A percentile compares a stretch with the other conserved stretches of the same genome.
Conservation (phyloP, 1,284 basidiomycete species). For the Neotropicomus parvogracilis region DNA sequence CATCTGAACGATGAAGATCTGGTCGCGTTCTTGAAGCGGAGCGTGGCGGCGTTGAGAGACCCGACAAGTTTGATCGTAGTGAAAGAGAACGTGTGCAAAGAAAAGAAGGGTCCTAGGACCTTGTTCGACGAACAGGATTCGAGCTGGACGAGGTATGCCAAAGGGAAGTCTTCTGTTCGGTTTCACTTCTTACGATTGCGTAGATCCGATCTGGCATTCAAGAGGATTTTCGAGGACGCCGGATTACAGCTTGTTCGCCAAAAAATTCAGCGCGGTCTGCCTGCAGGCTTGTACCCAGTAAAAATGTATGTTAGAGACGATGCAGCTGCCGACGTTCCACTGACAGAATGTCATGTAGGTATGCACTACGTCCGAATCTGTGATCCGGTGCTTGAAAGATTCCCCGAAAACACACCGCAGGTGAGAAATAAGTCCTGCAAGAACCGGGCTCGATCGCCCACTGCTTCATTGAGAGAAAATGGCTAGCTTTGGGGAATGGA, state of each 20-base stretch:
- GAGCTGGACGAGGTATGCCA: slow-evolving; percentile 71
- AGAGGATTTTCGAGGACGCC: slow-evolving; percentile 65
- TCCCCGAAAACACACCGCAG: neutral
- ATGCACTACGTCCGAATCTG: slow-evolving; percentile 42
- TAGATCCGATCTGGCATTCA: slow-evolving; percentile 84
- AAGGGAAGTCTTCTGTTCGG: neutral
- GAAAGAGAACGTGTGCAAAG: slow-evolving; percentile 87
- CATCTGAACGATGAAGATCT: slow-evolving; percentile 79
- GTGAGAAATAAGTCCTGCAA: neutral
- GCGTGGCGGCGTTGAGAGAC: slow-evolving; percentile 53
- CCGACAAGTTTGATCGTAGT: slow-evolving; percentile 67
- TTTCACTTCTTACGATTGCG: slow-evolving; percentile 10
- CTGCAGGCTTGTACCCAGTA: slow-evolving; percentile 74
- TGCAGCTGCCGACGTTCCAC: slow-evolving; percentile 1
- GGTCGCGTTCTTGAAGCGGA: slow-evolving; percentile 67
- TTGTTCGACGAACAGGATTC: slow-evolving; percentile 85
- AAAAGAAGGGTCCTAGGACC: slow-evolving; percentile 56
- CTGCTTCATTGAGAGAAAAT: neutral
- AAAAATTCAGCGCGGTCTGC: slow-evolving; percentile 75
- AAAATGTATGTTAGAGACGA: slow-evolving; percentile 67
- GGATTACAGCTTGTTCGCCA: slow-evolving; percentile 67
- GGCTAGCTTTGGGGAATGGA: neutral
- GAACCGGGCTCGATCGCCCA: neutral
- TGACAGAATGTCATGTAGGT: slow-evolving; percentile 40
- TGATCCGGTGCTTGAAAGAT: slow-evolving; percentile 5